phyloP scores from a whole-genome alignment of 371 early-diverging fungal species.

The Coemansia sp. region DNA sequence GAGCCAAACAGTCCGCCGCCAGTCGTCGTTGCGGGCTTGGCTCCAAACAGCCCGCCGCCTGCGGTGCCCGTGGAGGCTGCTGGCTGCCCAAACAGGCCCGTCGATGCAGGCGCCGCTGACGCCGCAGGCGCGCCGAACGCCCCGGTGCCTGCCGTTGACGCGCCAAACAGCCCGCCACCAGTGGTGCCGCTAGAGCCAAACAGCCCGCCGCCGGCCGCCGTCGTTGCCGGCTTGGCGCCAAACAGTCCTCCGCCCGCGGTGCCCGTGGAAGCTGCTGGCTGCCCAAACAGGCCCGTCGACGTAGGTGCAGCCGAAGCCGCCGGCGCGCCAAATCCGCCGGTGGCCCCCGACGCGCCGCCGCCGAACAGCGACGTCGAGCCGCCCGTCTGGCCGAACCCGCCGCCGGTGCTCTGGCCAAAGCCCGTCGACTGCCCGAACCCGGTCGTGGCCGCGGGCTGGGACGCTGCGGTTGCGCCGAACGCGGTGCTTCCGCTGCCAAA shows the following conservation, averaged over 20 bases:
- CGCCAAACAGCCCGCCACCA: slow-evolving; percentile 25
- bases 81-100: slow-evolving; percentile 38
- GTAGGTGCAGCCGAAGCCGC: slow-evolving; percentile 10
- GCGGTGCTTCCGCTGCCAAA: slow-evolving; percentile 12
- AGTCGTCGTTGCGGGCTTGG: slow-evolving; percentile 2
- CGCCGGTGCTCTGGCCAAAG: slow-evolving; percentile 18
- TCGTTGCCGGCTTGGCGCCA: slow-evolving; percentile 12
- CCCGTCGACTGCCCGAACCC: slow-evolving; percentile 5
- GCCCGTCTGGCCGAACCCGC: slow-evolving; percentile 15
- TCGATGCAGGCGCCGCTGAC: slow-evolving; percentile 6
- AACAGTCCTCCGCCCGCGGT: slow-evolving; percentile 25
- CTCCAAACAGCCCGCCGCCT: slow-evolving; percentile 27
- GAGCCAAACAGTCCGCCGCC: slow-evolving; percentile 30
- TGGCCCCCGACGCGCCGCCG: background rate
- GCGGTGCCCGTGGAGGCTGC: slow-evolving; percentile 5
- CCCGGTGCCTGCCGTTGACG: slow-evolving; percentile 1
- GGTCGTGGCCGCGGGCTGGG: slow-evolving; percentile 13
- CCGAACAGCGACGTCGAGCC: background rate
- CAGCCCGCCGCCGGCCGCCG: slow-evolving; percentile 16
- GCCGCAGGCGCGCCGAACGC: slow-evolving; percentile 21
- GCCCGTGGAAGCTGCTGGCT: slow-evolving; percentile 4
- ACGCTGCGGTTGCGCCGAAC: slow-evolving; percentile 14
- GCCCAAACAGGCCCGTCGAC: slow-evolving; percentile 38
- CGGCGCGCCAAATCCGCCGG: slow-evolving; percentile 20
- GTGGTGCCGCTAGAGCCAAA: slow-evolving; percentile 19